These are phyloP conservation scores for Pythium utonaiense DNA, from an alignment of 352 stramenopile genomes.

Conservation along the genomic window DNA sequence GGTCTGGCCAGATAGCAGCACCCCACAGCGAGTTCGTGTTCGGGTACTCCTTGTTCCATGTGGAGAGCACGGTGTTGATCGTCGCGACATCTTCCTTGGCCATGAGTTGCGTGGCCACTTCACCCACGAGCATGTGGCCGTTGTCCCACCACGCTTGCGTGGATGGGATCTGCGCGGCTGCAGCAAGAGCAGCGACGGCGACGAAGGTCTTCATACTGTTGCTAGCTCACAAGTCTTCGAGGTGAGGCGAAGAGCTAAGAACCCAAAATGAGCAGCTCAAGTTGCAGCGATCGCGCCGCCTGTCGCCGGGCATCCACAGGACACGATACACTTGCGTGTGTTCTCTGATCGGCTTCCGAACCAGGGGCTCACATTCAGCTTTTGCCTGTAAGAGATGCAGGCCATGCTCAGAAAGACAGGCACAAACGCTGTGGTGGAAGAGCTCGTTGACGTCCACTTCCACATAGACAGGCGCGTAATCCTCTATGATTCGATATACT, in stretches of 20 bases:
- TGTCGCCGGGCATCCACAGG: too few relatives aligned
- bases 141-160: constrained; percentile 57
- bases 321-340: too few relatives aligned
- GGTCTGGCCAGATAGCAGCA: constrained; percentile 49
- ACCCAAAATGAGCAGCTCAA: not conserved
- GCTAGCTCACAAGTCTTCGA: not conserved
- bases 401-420: too few relatives aligned
- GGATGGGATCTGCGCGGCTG: constrained; percentile 8
- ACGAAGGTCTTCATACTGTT: not conserved
- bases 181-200: constrained; percentile 5
- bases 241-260: not conserved
- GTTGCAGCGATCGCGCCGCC: too few relatives aligned
- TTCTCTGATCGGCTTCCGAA: too few relatives aligned
- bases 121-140: constrained; percentile 55
- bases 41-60: constrained; percentile 52
- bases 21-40: constrained; percentile 50
- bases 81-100: constrained; percentile 34
- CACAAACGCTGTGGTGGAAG: too few relatives aligned
- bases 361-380: not conserved
- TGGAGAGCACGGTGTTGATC: constrained; percentile 42
- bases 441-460: not conserved
- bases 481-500: too few relatives aligned
- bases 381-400: too few relatives aligned
- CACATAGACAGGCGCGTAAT: not conserved
- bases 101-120: constrained; percentile 55